Evolutionary conservation across 306 rosid species (phyloP).

Genomic region (Rosa lucieae): DNA sequence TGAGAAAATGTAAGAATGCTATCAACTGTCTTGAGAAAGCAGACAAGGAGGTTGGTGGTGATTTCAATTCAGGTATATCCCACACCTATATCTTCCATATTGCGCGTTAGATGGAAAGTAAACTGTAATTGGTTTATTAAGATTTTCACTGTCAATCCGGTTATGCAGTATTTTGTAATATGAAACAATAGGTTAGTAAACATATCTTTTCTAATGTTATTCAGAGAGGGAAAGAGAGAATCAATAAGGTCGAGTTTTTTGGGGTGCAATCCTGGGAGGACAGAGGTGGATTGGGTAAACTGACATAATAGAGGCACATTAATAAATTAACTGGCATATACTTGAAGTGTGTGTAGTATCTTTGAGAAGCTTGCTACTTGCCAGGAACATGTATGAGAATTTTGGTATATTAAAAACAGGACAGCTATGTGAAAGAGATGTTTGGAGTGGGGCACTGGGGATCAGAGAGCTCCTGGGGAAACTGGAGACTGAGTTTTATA

Average conservation of each 20-base stretch:
- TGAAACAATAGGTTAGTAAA: background rate
- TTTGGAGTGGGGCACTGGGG: background rate
- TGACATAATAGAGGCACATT: background rate
- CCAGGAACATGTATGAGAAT: background rate
- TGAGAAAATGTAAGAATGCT: slow-evolving; percentile 84
- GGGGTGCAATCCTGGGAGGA: background rate
- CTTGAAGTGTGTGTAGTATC: background rate
- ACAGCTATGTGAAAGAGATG: background rate
- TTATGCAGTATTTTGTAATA: background rate
- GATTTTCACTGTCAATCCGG: background rate
- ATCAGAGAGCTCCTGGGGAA: background rate
- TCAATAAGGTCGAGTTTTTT: background rate
- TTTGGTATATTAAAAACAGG: background rate
- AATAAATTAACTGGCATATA: background rate
- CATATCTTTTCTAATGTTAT: background rate
- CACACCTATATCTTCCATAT: background rate
- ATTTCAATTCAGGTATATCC: slow-evolving; percentile 63
- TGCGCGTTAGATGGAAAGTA: background rate
- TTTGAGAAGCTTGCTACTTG: background rate
- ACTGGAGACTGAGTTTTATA: background rate
- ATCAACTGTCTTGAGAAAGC: slow-evolving; percentile 75
- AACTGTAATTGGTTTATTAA: background rate
- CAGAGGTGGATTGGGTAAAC: background rate
- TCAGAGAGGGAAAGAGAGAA: background rate
- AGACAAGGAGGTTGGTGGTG: slow-evolving; percentile 67